phyloP scores from a whole-genome alignment of 768 basidiomycete species.

The Phlebiopsis gigantea region DNA sequence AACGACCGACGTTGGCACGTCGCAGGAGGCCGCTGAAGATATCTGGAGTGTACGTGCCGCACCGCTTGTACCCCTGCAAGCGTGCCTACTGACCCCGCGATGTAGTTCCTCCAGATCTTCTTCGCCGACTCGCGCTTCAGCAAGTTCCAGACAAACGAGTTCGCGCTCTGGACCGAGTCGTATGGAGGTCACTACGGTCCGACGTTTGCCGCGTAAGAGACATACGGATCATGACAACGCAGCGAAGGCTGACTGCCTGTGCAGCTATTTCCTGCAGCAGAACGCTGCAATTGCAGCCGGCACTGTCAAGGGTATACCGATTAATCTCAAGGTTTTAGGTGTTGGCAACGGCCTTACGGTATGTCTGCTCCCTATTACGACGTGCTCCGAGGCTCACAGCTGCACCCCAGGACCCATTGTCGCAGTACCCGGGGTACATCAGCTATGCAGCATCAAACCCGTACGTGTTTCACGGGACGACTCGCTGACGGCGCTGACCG shows the following conservation, averaged over 20 bases:
- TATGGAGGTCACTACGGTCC: slow-evolving; percentile 38
- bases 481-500: background rate
- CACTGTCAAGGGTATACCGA: slow-evolving; percentile 35
- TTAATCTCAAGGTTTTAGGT: slow-evolving; percentile 61
- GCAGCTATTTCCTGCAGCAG: slow-evolving; percentile 48
- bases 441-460: slow-evolving; percentile 50
- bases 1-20: slow-evolving; percentile 41
- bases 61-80: background rate
- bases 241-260: background rate
- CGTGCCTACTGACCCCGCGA: background rate
- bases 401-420: slow-evolving; percentile 29
- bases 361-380: slow-evolving; percentile 13
- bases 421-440: slow-evolving; percentile 56
- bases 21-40: slow-evolving; percentile 48
- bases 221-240: background rate
- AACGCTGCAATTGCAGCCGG: slow-evolving; percentile 51
- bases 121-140: slow-evolving; percentile 49
- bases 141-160: slow-evolving; percentile 36
- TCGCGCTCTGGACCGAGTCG: slow-evolving; percentile 65
- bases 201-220: slow-evolving; percentile 27
- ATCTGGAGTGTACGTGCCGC: slow-evolving; percentile 37
- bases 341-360: slow-evolving; percentile 61
- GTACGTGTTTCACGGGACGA: slow-evolving; percentile 8
- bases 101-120: slow-evolving; percentile 54
- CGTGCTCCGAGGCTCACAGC: background rate